Conservation (phyloP, 2,329 filamentous ascomycete genomes). For the Fusarium verticillioides region DNA sequence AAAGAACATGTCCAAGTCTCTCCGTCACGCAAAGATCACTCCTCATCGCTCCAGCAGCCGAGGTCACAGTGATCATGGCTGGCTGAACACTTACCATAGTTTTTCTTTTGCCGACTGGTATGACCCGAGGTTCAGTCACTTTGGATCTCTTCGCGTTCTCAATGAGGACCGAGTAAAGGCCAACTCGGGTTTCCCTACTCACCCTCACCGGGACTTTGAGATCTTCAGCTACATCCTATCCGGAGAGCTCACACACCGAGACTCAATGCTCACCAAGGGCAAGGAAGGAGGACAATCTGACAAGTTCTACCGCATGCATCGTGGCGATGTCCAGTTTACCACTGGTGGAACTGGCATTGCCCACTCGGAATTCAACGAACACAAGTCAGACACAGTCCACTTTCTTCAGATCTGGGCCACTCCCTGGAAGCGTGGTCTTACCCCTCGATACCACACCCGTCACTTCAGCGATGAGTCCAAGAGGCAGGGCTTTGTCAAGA, state of each 20-base stretch:
- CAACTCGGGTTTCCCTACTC: slow-evolving; percentile 82
- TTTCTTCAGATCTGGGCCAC: slow-evolving; percentile 92
- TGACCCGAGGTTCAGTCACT: slow-evolving; percentile 73
- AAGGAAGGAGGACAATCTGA: slow-evolving; percentile 68
- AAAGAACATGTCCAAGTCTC: slow-evolving; percentile 69
- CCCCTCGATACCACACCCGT: slow-evolving; percentile 80
- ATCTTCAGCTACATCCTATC: slow-evolving; percentile 91
- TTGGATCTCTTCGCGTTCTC: slow-evolving; percentile 82
- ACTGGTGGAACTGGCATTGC: slow-evolving; percentile 85
- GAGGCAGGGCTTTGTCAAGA: slow-evolving; percentile 74
- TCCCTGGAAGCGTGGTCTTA: slow-evolving; percentile 78
- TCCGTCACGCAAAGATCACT: slow-evolving; percentile 76
- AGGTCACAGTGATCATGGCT: slow-evolving; percentile 84
- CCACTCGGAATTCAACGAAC: slow-evolving; percentile 86
- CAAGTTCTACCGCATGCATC: slow-evolving; percentile 75
- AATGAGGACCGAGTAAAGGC: slow-evolving; percentile 87
- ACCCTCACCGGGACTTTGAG: slow-evolving; percentile 86
- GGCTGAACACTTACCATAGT: slow-evolving; percentile 88
- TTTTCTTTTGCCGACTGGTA: slow-evolving; percentile 83
- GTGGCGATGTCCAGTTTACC: slow-evolving; percentile 90
- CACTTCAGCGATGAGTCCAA: slow-evolving; percentile 80
- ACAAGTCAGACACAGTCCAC: slow-evolving; percentile 75
- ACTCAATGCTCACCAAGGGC: slow-evolving; percentile 82
- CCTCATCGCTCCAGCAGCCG: slow-evolving; percentile 77
- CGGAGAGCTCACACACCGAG: slow-evolving; percentile 87